Conservation (phyloP, 805 yeast species). For the Lachancea lanzarotensis region DNA sequence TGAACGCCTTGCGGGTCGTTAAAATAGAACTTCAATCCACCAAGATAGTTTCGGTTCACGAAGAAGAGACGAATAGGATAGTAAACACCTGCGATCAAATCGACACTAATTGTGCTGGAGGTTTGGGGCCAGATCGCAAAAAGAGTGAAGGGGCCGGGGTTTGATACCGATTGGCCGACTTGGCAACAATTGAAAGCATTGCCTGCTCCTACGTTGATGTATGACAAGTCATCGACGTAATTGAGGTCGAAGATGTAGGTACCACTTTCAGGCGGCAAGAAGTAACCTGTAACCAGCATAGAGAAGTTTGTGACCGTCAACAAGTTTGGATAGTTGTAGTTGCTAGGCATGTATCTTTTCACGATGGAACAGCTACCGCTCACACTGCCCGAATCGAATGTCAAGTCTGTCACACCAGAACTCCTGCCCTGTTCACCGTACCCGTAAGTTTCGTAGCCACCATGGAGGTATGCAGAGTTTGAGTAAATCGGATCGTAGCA, state of each 20-base stretch:
- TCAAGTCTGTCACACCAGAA: conserved; percentile 8
- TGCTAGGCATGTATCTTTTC: conserved; percentile 6
- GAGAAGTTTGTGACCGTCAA: conserved; percentile 16
- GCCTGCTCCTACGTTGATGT: conserved; percentile 30
- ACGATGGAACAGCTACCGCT: background rate
- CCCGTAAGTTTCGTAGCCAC: conserved; percentile 9
- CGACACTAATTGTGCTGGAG: conserved; percentile 9
- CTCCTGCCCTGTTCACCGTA: conserved; percentile 6
- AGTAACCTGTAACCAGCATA: conserved; percentile 25
- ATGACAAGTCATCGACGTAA: conserved; percentile 29
- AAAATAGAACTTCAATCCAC: conserved; percentile 14
- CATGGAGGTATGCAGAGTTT: conserved; percentile 3
- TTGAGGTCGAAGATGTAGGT: conserved; percentile 21
- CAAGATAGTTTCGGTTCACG: conserved; percentile 17
- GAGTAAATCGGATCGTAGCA: conserved; percentile 4
- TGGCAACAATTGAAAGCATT: conserved; percentile 34
- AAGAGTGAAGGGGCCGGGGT: conserved; percentile 8
- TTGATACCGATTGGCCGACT: conserved; percentile 1
- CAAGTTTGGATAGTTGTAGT: conserved; percentile 10
- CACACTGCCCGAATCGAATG: conserved; percentile 2
- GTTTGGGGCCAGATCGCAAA: conserved; percentile 11
- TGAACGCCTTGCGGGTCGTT: conserved; percentile 17
- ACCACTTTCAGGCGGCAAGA: conserved; percentile 27
- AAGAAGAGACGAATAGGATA: conserved; percentile 29
- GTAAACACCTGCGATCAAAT: conserved; percentile 22